These are phyloP conservation scores for Chlamydomonas sp. DNA, from an alignment of 139 green algal species.

Conservation along the genomic window DNA sequence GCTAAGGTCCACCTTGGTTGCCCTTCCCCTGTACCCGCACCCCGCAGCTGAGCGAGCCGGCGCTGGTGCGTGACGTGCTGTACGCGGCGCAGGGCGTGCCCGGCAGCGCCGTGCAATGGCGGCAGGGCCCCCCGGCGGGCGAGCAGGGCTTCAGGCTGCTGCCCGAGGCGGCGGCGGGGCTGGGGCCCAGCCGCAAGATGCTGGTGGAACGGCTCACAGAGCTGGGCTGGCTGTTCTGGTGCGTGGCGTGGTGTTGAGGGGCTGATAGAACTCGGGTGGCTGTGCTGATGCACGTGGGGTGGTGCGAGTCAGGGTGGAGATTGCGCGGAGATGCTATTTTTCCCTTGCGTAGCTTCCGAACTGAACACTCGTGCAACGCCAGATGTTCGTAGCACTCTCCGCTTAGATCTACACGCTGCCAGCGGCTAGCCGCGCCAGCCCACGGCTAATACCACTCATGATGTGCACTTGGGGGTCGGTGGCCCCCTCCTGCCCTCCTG, in stretches of 20 bases:
- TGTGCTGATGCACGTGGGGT: neutral
- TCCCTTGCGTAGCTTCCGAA: too few relatives aligned
- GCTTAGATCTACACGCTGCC: too few relatives aligned
- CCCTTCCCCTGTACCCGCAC: neutral
- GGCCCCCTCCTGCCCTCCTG: too few relatives aligned
- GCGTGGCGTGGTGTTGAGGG: neutral
- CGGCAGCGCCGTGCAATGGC: constrained; percentile 45
- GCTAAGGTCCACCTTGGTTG: too few relatives aligned
- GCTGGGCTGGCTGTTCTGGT: constrained; percentile 82
- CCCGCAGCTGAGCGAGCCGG: constrained; percentile 53
- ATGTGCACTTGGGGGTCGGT: too few relatives aligned
- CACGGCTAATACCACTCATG: too few relatives aligned
- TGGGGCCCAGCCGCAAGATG: constrained; percentile 8
- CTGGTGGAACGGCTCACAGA: constrained; percentile 69
- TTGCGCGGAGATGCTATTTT: too few relatives aligned
- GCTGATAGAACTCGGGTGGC: neutral
- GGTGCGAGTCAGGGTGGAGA: neutral
- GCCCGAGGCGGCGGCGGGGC: neutral
- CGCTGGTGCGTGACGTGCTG: constrained; percentile 89
- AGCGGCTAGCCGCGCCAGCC: too few relatives aligned
- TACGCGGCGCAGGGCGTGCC: constrained; percentile 82
- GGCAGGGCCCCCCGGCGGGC: neutral
- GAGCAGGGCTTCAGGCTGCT: neutral
- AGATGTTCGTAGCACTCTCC: too few relatives aligned
- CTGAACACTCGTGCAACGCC: too few relatives aligned